These are phyloP conservation scores for Amanita polypyramis DNA, from an alignment of 768 basidiomycete genomes.

Conservation along the genomic window DNA sequence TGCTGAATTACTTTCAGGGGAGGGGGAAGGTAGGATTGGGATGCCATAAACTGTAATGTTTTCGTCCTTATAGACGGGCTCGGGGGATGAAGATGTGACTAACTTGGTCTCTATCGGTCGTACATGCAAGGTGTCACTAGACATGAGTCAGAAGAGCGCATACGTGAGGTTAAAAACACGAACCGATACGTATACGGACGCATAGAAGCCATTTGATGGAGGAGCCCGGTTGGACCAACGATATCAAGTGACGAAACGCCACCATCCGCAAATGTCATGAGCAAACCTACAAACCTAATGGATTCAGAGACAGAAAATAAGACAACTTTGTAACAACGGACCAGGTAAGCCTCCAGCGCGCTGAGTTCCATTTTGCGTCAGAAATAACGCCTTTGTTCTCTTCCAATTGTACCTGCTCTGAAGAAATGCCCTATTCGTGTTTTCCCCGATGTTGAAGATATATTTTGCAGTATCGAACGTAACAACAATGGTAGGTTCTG, in stretches of 20 bases:
- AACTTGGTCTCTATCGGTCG: constrained; percentile 32
- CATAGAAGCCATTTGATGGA: constrained; percentile 63
- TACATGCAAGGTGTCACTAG: constrained; percentile 42
- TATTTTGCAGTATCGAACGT: constrained; percentile 75
- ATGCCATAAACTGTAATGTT: constrained; percentile 58
- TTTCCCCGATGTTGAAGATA: constrained; percentile 83
- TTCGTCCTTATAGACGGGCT: constrained; percentile 49
- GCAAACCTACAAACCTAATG: constrained; percentile 37
- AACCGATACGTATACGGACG: constrained; percentile 62
- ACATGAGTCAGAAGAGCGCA: constrained; percentile 2
- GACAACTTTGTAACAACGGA: constrained; percentile 19
- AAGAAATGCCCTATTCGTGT: constrained; percentile 61
- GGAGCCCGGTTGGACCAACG: constrained; percentile 64
- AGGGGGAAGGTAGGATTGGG: constrained; percentile 24
- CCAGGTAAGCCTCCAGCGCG: constrained; percentile 68
- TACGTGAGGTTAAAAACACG: constrained; percentile 9
- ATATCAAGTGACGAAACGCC: constrained; percentile 46
- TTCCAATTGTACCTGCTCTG: constrained; percentile 59
- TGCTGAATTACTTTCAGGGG: neutral
- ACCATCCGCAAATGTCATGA: constrained; percentile 76
- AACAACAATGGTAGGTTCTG: constrained; percentile 68
- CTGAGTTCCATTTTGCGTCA: constrained; percentile 54
- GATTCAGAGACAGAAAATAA: neutral
- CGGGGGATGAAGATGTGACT: constrained; percentile 14
- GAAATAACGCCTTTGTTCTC: constrained; percentile 60